Evolutionary conservation across 176 grass and related monocot species (phyloP).

Genomic region (Eremochloa ophiuroides): DNA sequence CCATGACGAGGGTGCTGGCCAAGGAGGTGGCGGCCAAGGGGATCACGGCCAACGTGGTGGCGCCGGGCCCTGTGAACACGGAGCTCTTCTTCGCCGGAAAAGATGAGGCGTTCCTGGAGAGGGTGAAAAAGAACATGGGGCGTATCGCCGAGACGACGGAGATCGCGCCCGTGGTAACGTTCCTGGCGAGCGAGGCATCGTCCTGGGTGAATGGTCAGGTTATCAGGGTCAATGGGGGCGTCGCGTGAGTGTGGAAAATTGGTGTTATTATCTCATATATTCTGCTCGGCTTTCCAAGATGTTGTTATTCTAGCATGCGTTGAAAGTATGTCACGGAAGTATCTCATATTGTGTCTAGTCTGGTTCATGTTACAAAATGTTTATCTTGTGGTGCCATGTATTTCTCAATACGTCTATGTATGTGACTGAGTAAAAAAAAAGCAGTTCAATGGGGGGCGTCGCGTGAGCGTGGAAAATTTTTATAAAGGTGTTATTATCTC

Average conservation of each 20-base stretch:
- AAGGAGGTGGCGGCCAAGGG: not conserved
- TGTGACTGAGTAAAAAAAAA: no score
- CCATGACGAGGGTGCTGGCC: conserved; percentile 13
- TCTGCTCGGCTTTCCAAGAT: not conserved
- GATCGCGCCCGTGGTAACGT: conserved; percentile 14
- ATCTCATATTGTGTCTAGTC: not conserved
- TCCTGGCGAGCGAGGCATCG: conserved; percentile 12
- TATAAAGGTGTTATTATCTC: no score
- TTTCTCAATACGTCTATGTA: not conserved
- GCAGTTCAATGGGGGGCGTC: conserved; percentile 16
- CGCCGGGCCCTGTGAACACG: not conserved
- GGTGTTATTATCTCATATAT: not conserved
- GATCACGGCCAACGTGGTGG: conserved; percentile 16
- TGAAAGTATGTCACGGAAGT: no score
- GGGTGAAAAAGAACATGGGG: not conserved
- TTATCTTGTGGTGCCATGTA: not conserved
- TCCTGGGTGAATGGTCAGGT: conserved; percentile 20
- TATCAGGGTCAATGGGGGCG: conserved; percentile 22
- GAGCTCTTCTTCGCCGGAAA: conserved; percentile 15
- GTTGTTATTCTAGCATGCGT: not conserved
- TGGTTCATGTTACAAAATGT: not conserved
- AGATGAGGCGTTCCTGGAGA: conserved; percentile 5
- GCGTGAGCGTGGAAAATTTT: not conserved
- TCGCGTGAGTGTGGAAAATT: not conserved
- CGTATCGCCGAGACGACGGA: conserved; percentile 9